Percentiles rank a stretch among this genome's conserved stretches.
Evolutionary conservation across 176 grass and related monocot genomes (phyloP).

Genomic region (Poa pratensis): DNA sequence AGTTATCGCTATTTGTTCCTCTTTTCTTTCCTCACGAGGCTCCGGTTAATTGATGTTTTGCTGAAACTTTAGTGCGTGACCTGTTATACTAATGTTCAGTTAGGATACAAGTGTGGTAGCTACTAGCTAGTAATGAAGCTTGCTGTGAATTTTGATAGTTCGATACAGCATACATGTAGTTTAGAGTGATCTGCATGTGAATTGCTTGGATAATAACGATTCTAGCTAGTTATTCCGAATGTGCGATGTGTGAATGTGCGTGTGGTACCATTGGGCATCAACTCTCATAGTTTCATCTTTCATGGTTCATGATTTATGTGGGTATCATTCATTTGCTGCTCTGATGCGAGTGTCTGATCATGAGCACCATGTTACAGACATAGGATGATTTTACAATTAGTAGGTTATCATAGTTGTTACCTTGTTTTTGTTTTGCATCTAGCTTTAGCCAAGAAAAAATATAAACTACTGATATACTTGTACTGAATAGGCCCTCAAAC

Average conservation of each 20-base stretch:
- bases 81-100: neutral
- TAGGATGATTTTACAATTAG: neutral
- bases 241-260: neutral
- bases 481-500: neutral
- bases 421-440: neutral
- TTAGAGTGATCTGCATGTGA: neutral
- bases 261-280: neutral
- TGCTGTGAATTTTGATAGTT: neutral
- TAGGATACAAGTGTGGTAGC: neutral
- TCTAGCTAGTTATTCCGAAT: neutral
- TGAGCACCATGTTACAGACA: neutral
- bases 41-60: neutral
- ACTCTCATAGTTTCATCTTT: neutral
- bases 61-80: neutral
- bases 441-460: neutral
- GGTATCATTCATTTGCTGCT: neutral
- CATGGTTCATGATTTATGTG: neutral
- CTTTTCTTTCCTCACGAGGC: neutral
- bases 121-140: neutral
- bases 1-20: neutral
- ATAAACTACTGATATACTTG: neutral
- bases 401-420: neutral
- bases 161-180: neutral
- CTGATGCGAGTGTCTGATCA: neutral
- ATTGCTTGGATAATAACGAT: neutral